These are phyloP conservation scores for Fistulina hepatica DNA, from an alignment of 1,284 basidiomycete species.

Conservation along the genomic window DNA sequence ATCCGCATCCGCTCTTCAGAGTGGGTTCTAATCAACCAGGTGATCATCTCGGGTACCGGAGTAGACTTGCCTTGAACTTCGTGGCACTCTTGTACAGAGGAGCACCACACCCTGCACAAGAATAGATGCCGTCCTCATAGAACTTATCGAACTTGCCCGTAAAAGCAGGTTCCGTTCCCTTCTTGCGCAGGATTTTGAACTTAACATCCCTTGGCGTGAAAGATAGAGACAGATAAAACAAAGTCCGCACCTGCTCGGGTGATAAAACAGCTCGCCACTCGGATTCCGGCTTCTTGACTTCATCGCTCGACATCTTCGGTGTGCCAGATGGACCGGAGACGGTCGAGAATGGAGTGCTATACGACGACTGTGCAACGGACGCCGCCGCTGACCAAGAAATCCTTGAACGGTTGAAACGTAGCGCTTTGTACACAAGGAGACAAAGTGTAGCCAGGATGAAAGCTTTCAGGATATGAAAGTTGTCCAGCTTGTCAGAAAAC, in stretches of 20 bases:
- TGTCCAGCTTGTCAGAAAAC: too few species aligned
- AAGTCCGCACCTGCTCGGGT: slow-evolving; percentile 62
- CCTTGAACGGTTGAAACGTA: too few species aligned
- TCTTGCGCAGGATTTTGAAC: slow-evolving; percentile 76
- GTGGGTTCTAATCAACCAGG: neutral
- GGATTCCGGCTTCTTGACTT: slow-evolving; percentile 54
- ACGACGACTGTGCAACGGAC: too few species aligned
- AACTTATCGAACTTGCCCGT: slow-evolving; percentile 75
- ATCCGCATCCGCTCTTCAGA: slow-evolving; percentile 83
- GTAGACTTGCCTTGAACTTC: slow-evolving; percentile 61
- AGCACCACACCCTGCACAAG: slow-evolving; percentile 58
- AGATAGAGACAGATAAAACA: neutral
- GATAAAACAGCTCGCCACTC: slow-evolving; percentile 82
- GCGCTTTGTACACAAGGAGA: too few species aligned
- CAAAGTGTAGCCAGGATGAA: too few species aligned
- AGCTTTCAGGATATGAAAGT: too few species aligned
- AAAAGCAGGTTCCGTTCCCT: slow-evolving; percentile 76
- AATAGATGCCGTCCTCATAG: slow-evolving; percentile 58
- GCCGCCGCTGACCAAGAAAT: too few species aligned
- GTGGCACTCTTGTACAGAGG: slow-evolving; percentile 79
- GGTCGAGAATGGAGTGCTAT: too few species aligned
- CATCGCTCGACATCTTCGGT: too few species aligned
- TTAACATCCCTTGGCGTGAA: neutral
- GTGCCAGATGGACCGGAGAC: too few species aligned
- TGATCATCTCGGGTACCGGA: neutral